Conservation (phyloP, 495 filamentous ascomycete species). For the Aspergillus carlsbadensis region DNA sequence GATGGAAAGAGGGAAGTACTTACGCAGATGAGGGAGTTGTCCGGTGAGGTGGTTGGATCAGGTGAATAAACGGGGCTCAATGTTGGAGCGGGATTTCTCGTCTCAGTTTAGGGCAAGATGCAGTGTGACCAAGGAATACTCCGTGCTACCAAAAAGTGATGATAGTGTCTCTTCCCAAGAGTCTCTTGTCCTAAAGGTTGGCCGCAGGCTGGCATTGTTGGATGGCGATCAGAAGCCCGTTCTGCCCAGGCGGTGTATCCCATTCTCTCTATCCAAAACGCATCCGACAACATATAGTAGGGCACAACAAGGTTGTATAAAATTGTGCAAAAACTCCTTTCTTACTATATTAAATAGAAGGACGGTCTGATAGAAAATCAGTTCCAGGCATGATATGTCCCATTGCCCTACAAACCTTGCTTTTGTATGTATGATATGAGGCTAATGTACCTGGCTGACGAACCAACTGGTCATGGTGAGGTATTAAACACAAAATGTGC, state of each 20-base stretch:
- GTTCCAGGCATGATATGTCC: too few relatives aligned
- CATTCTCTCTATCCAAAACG: too few relatives aligned
- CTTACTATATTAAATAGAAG: too few relatives aligned
- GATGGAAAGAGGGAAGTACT: neutral
- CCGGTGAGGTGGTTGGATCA: neutral
- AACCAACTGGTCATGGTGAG: too few relatives aligned
- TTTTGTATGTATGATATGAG: too few relatives aligned
- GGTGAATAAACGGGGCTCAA: neutral
- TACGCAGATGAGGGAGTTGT: neutral
- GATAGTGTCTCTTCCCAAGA: neutral
- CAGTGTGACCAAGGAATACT: conserved; percentile 1
- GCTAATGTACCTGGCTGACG: too few relatives aligned
- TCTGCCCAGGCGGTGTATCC: neutral
- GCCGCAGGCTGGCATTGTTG: neutral
- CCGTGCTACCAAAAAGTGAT: neutral
- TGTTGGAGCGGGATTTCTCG: neutral
- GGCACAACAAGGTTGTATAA: too few relatives aligned
- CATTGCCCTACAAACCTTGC: too few relatives aligned
- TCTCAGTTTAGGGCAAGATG: neutral
- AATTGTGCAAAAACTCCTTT: too few relatives aligned
- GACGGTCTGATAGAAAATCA: too few relatives aligned
- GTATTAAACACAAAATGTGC: neutral
- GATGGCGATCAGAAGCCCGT: neutral
- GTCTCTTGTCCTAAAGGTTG: neutral
- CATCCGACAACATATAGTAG: too few relatives aligned